Percentiles rank a stretch among this genome's conserved stretches.
These are phyloP conservation scores for Periconia macrospinosa DNA, from an alignment of 2,329 filamentous ascomycete genomes.

Conservation along the genomic window DNA sequence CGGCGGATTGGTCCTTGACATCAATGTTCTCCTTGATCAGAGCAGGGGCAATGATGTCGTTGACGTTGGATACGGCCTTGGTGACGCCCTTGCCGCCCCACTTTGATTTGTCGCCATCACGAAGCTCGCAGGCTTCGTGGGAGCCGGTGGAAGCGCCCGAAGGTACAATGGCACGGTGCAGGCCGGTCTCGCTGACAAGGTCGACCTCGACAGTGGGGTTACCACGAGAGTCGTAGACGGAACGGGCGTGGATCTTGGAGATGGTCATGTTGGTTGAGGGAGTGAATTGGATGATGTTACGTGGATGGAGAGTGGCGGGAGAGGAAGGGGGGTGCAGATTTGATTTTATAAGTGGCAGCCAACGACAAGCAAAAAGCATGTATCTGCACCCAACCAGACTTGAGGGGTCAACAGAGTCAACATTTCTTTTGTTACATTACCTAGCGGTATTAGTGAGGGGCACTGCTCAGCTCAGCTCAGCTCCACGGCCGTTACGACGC, in stretches of 20 bases:
- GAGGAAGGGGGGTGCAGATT: background rate
- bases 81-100: slow-evolving; percentile 60
- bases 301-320: background rate
- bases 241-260: slow-evolving; percentile 64
- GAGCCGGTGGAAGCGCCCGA: slow-evolving; percentile 85
- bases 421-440: too few species aligned
- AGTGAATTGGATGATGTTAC: background rate
- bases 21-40: slow-evolving; percentile 58
- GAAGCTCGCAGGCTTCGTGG: slow-evolving; percentile 57
- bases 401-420: too few species aligned
- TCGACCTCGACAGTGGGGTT: slow-evolving; percentile 99
- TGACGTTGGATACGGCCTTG: slow-evolving; percentile 59
- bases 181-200: slow-evolving; percentile 91
- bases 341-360: too few species aligned
- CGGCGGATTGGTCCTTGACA: slow-evolving; percentile 57
- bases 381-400: too few species aligned
- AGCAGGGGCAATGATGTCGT: slow-evolving; percentile 57
- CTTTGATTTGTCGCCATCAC: slow-evolving; percentile 56
- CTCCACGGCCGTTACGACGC: too few species aligned
- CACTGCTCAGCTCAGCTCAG: too few species aligned
- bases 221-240: slow-evolving; percentile 94
- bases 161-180: slow-evolving; percentile 96
- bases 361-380: too few species aligned
- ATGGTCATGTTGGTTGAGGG: slow-evolving; percentile 69
- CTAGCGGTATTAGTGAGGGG: too few species aligned